Evolutionary conservation across 345 rosid species (phyloP), one percentile per base, ranked within the genome.

Genomic region (Linum lewisii): DNA sequence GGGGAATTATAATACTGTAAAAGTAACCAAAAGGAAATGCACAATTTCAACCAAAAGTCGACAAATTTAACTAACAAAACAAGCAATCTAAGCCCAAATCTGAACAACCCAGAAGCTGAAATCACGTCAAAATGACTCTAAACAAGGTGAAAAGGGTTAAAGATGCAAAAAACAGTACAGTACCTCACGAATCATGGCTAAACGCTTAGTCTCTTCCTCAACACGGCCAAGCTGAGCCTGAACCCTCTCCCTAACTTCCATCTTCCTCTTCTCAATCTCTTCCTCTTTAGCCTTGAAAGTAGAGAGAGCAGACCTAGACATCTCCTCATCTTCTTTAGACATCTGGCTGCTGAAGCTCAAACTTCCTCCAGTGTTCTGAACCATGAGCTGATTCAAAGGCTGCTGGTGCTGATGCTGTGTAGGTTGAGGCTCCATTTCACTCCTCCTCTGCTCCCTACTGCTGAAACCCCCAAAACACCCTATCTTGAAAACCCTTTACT

Each of bases 341-440:
- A 52, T 52, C 24, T 52, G 56, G 56, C 25, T 21, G 56, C 56
- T 52, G 56, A 52, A 52, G 56, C 56, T 52, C 56, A 52, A 21
- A 24, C 56, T 52, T 21, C 56, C 56, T 9, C 21, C n/a, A 5
- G 22, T 19, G 21, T 21, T 19, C 56, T 51, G 54, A 9, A 22
- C 24, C 54, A 19, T 19, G 54, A 22, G 23, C 24, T 51, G 54
- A 19, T 22, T 51, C 54, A 51, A 19, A 14, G 22, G 55, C 55
- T 51, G 55, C 55, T 51, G 55, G 23, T 51, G 55, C 3, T 7
- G 55, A 19, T 47, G 16, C 22, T 49, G 21, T 6, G 21, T 11
- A 2, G 9, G 22, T n/a, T 15, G 18, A 7, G 22, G 9, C 22
- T 19, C 54, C 55, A 52, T 52, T 52, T 52, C 55, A 52, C 22